Evolutionary conservation across 73 alveolate genomes (phyloP).

Genomic region (Paramecium sonneborni): DNA sequence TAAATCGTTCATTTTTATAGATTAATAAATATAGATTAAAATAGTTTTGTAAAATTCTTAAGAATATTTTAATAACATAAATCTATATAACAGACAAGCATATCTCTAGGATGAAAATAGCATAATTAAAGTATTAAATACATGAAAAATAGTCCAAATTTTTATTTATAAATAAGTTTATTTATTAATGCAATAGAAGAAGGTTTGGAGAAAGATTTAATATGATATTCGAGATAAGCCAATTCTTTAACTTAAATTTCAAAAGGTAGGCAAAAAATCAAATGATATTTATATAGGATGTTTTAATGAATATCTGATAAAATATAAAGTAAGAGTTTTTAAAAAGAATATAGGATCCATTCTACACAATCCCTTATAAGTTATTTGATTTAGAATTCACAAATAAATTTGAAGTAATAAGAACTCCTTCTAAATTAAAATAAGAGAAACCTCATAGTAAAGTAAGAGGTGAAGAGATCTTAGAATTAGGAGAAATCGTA

Average conservation of each 20-base stretch:
- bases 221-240: not conserved
- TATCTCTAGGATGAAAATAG: no score
- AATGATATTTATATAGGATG: not conserved
- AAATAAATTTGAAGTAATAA: slow-evolving; percentile 25
- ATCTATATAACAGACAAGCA: not conserved
- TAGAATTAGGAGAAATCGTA: slow-evolving; percentile 34
- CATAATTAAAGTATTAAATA: not conserved
- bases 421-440: slow-evolving; percentile 17
- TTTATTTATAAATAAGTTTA: not conserved
- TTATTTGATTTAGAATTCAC: not conserved
- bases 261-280: not conserved
- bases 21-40: not conserved
- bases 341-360: not conserved
- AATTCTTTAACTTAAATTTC: not conserved
- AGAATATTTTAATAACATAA: not conserved
- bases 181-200: slow-evolving; percentile 25
- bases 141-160: not conserved
- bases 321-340: not conserved
- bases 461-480: slow-evolving; percentile 39
- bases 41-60: no score
- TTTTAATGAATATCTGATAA: slow-evolving; percentile 7
- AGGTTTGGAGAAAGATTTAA: slow-evolving; percentile 5
- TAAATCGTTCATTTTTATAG: not conserved
- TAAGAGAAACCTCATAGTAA: not conserved
- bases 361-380: not conserved